These are phyloP conservation scores for Beauveria australis DNA, from an alignment of 2,329 filamentous ascomycete species.

Conservation along the genomic window DNA sequence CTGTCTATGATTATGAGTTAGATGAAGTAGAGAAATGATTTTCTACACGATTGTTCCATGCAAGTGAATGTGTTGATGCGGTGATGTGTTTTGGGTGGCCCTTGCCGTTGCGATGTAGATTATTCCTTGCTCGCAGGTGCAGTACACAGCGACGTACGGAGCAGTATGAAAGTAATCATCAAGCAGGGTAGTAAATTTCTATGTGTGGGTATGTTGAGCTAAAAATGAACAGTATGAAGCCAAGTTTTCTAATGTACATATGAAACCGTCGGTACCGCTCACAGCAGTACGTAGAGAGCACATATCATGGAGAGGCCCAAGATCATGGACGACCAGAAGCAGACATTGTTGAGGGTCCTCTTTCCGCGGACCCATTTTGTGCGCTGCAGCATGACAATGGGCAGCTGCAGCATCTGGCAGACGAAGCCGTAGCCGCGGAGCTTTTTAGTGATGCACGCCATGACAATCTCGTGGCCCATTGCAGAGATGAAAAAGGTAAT, in stretches of 20 bases:
- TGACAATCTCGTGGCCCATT: conserved; percentile 86
- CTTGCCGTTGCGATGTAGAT: too few species aligned
- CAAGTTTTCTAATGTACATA: conserved; percentile 15
- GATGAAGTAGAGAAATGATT: conserved; percentile 27
- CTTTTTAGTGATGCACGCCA: conserved; percentile 98
- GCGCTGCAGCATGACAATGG: conserved; percentile 85
- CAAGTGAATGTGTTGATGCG: too few species aligned
- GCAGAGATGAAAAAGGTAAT: conserved; percentile 90
- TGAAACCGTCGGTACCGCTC: conserved; percentile 9
- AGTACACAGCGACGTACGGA: not conserved
- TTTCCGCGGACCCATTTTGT: conserved; percentile 66
- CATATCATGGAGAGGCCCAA: conserved; percentile 66
- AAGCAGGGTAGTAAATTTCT: not conserved
- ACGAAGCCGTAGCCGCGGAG: conserved; percentile 87
- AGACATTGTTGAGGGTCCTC: conserved; percentile 76
- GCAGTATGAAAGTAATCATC: not conserved
- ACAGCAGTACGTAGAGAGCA: conserved; percentile 40
- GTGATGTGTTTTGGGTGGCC: too few species aligned
- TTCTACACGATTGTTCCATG: conserved; percentile 9
- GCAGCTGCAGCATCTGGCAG: conserved; percentile 93
- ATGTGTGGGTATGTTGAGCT: conserved; percentile 4
- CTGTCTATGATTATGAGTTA: conserved; percentile 32
- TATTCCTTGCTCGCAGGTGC: not conserved
- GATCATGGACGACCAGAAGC: conserved; percentile 91
- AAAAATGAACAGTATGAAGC: not conserved